Evolutionary conservation across 176 grass and related monocot species (phyloP).

Genomic region (Musa itinerans): DNA sequence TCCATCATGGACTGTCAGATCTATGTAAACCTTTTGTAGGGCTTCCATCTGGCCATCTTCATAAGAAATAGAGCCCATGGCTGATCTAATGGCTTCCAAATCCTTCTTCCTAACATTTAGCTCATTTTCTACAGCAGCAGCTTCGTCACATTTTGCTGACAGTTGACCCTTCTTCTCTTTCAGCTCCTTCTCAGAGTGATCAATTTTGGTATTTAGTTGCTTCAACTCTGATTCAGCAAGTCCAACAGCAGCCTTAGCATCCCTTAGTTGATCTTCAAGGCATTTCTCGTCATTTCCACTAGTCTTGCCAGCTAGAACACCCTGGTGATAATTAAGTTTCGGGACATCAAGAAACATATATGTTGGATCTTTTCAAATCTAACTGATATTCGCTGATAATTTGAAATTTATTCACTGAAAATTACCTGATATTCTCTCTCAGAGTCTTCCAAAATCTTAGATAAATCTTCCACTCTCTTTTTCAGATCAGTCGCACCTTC

Average conservation of each 20-base stretch:
- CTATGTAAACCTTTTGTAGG: constrained; percentile 60
- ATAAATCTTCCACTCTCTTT: constrained; percentile 56
- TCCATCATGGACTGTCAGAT: neutral
- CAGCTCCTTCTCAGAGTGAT: constrained; percentile 68
- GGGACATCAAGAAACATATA: neutral
- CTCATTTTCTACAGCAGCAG: constrained; percentile 65
- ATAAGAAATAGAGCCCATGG: constrained; percentile 62
- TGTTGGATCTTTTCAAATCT: neutral
- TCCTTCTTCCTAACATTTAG: constrained; percentile 57
- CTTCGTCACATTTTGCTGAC: constrained; percentile 73
- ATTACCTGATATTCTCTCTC: constrained; percentile 90
- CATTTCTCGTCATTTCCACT: constrained; percentile 87
- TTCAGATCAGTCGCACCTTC: constrained; percentile 64
- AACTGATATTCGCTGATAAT: constrained; percentile 8
- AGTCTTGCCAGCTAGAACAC: constrained; percentile 90
- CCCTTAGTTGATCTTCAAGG: constrained; percentile 95
- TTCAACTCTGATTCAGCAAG: constrained; percentile 71
- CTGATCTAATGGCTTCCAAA: constrained; percentile 55
- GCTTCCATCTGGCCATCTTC: constrained; percentile 80
- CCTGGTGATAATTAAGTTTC: constrained; percentile 29
- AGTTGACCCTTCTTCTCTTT: constrained; percentile 78
- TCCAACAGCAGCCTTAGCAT: constrained; percentile 92
- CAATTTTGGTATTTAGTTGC: constrained; percentile 68
- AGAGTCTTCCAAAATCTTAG: constrained; percentile 53
- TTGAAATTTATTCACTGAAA: neutral